Base-by-base conservation (phyloP, 2,329 filamentous ascomycete genomes). In the Penicillium sp. region DNA sequence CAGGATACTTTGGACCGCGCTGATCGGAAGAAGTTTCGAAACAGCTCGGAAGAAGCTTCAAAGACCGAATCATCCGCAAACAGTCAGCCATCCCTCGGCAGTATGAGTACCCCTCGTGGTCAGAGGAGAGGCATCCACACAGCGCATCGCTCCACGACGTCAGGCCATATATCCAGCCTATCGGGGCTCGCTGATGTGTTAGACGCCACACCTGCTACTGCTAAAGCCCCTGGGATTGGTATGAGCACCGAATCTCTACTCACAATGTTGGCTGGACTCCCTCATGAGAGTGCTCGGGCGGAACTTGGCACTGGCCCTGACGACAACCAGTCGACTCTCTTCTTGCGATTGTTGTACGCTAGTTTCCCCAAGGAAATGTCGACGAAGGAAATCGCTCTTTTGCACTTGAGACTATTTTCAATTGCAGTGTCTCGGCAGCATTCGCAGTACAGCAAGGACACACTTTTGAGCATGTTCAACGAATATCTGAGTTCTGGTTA, bases 1-100 rank as follows among this genome's bases (percentile, higher is more conserved):
- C 67, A 70, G 32, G 73, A 65, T 29, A 63, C 69, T 10, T 35
- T 77, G 45, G 65, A 68, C 48, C 65, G 59, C 34, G 56, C 60
- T 39, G 58, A 66, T 45, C 60, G 63, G 31, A 59, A 67, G 47
- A 60, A 65, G 45, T 23, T 41, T 19, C 37, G 58, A 63, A 41
- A 64, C 52, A 20, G 55, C 63, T 11, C 63, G 30, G 57, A 56
- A 10, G 29, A 37, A 37, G 27, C 40, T 20, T 36, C 56, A 11
- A 54, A 44, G 18, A 53, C 52, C 50, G 41, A 32, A 42, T 36
- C 42, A 16, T 29, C 56, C 14, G 48, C 40, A 28, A 44, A 47
- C 34, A 47, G 41, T 25, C 39, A 13, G 11, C 10, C 52, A 43
- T 41, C 47, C 18, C 56, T 54, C 50, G 55, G 47, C 21, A 32